Base-by-base conservation (phyloP, 192 early-diverging fungal species). In the Gryganskiella cystojenkinii region DNA sequence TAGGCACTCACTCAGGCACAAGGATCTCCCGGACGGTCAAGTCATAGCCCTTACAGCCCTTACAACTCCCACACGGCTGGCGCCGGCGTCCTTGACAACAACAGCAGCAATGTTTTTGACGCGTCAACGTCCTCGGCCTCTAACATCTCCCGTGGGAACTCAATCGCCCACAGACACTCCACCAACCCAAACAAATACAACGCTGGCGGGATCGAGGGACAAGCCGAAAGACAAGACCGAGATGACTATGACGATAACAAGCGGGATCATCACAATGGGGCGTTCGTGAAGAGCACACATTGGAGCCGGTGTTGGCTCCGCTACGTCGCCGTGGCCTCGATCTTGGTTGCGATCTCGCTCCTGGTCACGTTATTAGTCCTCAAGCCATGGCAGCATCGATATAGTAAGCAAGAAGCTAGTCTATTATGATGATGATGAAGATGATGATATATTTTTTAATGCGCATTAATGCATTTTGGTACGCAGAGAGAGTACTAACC, bases 271-370 rank as follows among this genome's bases (percentile, higher is more conserved):
- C 19, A 24, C 4, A 14, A 9, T 22, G 35, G 13, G 22, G 30
- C 45, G 28, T 24, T 24, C 22, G 6, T 3, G 1, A 57, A 49
- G 28, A 57, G 45, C 33, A 34, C 56, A 15, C 52, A 67, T 30
- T 67, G 64, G 73, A 28, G 37, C 3, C 73, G 65, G 1, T 51
- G 55, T 28, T 63, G 73, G 60, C 22, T 58, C 28, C 57, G 60
- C 0, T 68, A 63, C 24, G 4, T 57, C 4, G 45, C 33, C 3
- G 0, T 67, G 14, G 45, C 57, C 2, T 31, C 19, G 9, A 42
- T 69, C 50, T 30, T 63, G 4, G 19, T 24, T 6, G 49, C 42
- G 0, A 2, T 57, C n/a, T 30, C 40, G 0, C 28, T 60, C 0
- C 0, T 76, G 42, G 34, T 53, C 3, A 34, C 46, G 2, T 25